Percentiles rank a stretch among this genome's conserved stretches.
Evolutionary conservation across 1,284 basidiomycete species (phyloP).

Genomic region (Boletus smithii): DNA sequence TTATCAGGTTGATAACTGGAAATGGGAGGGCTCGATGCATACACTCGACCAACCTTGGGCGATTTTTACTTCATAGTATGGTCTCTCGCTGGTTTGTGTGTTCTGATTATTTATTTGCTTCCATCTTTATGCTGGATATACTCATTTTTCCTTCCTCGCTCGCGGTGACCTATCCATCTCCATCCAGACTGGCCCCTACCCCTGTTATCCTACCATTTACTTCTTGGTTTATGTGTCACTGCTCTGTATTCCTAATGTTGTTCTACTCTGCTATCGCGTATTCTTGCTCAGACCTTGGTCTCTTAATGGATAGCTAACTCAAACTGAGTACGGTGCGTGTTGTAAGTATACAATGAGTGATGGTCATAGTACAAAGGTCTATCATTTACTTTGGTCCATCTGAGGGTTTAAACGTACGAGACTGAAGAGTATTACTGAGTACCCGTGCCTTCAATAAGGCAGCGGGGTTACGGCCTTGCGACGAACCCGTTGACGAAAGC

Average conservation of each 20-base stretch:
- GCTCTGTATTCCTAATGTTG: slow-evolving; percentile 40
- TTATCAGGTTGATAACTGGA: slow-evolving; percentile 63
- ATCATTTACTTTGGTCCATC: slow-evolving; percentile 17
- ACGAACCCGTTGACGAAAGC: slow-evolving; percentile 17
- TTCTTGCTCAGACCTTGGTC: slow-evolving; percentile 39
- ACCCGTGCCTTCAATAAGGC: slow-evolving; percentile 53
- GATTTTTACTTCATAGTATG: slow-evolving; percentile 58
- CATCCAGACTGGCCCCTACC: slow-evolving; percentile 3
- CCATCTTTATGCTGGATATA: slow-evolving; percentile 42
- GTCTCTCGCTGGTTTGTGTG: slow-evolving; percentile 21
- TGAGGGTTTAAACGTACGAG: slow-evolving; percentile 22
- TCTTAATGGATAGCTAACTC: slow-evolving; percentile 34
- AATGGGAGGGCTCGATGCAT: slow-evolving; percentile 67
- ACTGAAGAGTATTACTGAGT: slow-evolving; percentile 51
- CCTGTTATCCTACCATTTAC: slow-evolving; percentile 34
- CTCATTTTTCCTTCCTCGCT: slow-evolving; percentile 11
- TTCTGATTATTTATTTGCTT: slow-evolving; percentile 36
- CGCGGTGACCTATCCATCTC: slow-evolving; percentile 18
- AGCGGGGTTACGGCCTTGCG: slow-evolving; percentile 30
- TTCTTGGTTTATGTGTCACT: slow-evolving; percentile 39
- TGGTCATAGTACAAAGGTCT: not conserved
- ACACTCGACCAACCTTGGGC: slow-evolving; percentile 69
- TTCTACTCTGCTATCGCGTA: slow-evolving; percentile 37
- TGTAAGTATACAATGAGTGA: slow-evolving; percentile 15
- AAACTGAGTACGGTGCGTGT: slow-evolving; percentile 15